These are phyloP conservation scores for Populus euphratica DNA, from an alignment of 345 rosid genomes.

Conservation along the genomic window DNA sequence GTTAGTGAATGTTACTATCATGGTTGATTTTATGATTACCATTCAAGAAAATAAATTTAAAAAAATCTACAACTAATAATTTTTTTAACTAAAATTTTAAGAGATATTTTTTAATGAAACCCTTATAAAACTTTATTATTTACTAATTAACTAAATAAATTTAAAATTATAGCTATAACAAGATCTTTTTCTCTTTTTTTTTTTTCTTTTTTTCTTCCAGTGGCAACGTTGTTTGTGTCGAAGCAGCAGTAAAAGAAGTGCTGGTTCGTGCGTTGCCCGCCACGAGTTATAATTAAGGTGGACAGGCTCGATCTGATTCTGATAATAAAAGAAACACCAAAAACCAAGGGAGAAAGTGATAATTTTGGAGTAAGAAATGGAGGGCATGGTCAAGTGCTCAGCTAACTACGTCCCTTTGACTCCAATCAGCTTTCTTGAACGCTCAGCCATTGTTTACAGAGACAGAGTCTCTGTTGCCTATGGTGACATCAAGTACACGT, in stretches of 20 bases:
- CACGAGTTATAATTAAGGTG: neutral
- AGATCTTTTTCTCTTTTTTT: too few relatives aligned
- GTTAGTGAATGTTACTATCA: too few relatives aligned
- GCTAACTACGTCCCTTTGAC: conserved; percentile 55
- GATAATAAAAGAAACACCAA: neutral
- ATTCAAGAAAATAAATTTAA: too few relatives aligned
- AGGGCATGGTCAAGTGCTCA: conserved; percentile 43
- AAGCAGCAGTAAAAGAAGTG: neutral
- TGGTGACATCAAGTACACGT: conserved; percentile 49
- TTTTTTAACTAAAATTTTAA: too few relatives aligned
- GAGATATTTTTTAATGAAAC: too few relatives aligned
- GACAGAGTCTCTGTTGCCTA: conserved; percentile 41
- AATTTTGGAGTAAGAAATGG: conserved; percentile 19
- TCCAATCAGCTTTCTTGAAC: conserved; percentile 58
- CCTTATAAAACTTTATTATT: too few relatives aligned
- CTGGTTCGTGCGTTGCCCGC: neutral
- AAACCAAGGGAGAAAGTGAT: neutral
- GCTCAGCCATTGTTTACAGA: conserved; percentile 50
- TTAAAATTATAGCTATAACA: too few relatives aligned
- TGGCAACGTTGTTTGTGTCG: neutral
- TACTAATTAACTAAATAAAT: too few relatives aligned
- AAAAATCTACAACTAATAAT: too few relatives aligned
- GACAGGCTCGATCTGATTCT: neutral
- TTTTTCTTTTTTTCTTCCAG: neutral
- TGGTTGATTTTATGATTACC: too few relatives aligned